Evolutionary conservation across 2,329 filamentous ascomycete genomes (phyloP).

Genomic region (Aspergillus udagawae): DNA sequence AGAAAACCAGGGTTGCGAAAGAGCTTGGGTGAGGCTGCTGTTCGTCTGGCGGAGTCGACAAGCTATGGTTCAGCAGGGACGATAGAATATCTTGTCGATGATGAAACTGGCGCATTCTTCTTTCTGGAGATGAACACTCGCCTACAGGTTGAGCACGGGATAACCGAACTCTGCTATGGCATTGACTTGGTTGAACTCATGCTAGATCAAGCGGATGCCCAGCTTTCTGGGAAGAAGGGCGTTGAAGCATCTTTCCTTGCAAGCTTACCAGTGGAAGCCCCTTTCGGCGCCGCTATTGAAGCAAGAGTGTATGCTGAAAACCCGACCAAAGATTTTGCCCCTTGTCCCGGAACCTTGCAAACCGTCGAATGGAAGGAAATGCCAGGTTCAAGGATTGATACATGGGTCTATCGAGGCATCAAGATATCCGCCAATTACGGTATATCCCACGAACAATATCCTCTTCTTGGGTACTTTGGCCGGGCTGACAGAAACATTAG

Average conservation of each 20-base stretch:
- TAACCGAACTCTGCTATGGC: slow-evolving; percentile 54
- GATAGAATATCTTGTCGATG: slow-evolving; percentile 86
- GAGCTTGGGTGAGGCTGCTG: slow-evolving; percentile 64
- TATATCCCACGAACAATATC: slow-evolving; percentile 15
- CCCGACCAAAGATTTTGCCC: slow-evolving; percentile 55
- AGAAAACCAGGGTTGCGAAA: slow-evolving; percentile 55
- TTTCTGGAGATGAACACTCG: slow-evolving; percentile 59
- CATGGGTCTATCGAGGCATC: slow-evolving; percentile 58
- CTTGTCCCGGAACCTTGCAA: slow-evolving; percentile 57
- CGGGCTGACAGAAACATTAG: slow-evolving; percentile 16
- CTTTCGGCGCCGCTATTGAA: slow-evolving; percentile 50
- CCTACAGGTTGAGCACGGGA: slow-evolving; percentile 56
- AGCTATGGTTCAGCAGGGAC: slow-evolving; percentile 82
- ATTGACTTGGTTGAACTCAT: slow-evolving; percentile 55
- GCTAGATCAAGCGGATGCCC: slow-evolving; percentile 52
- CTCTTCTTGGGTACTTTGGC: neutral
- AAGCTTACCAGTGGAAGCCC: slow-evolving; percentile 40
- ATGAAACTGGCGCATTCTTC: slow-evolving; percentile 73
- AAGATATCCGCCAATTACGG: slow-evolving; percentile 57
- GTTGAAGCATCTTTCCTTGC: slow-evolving; percentile 41
- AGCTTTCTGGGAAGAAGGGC: slow-evolving; percentile 44
- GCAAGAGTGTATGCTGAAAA: slow-evolving; percentile 56
- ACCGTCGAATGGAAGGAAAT: slow-evolving; percentile 53
- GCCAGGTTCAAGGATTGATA: slow-evolving; percentile 54
- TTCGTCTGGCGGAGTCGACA: slow-evolving; percentile 57